Percentiles rank a stretch among this genome's conserved stretches.
These are phyloP conservation scores for Aspergillus panamensis DNA, from an alignment of 495 filamentous ascomycete species.

Conservation along the genomic window DNA sequence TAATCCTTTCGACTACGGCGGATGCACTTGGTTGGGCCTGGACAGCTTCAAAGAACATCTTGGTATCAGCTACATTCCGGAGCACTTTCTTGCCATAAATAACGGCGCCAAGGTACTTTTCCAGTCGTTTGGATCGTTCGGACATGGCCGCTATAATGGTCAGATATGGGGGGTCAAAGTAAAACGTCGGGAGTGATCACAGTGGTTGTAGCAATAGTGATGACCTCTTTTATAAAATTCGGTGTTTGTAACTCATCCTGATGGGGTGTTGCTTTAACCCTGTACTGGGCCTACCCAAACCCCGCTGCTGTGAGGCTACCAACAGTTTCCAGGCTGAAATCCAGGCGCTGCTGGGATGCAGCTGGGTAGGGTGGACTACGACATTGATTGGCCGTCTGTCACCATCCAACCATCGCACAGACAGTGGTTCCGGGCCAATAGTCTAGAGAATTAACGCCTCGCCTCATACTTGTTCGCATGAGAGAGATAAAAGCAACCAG, in stretches of 20 bases:
- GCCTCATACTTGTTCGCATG: too few relatives aligned
- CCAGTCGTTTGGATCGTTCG: constrained; percentile 5
- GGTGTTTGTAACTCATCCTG: background rate
- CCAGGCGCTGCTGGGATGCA: background rate
- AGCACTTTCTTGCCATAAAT: constrained; percentile 32
- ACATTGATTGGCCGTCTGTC: background rate
- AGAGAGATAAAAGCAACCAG: too few relatives aligned
- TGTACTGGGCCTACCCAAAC: background rate
- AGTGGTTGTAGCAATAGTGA: background rate
- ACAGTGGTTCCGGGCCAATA: too few relatives aligned
- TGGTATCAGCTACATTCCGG: constrained; percentile 35
- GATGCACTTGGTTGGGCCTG: constrained; percentile 42
- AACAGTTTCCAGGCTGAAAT: background rate
- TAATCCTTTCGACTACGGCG: constrained; percentile 49
- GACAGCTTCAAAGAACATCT: constrained; percentile 60
- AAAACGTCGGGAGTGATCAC: background rate
- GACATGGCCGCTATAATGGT: background rate
- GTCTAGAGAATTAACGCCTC: too few relatives aligned
- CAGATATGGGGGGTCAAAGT: background rate
- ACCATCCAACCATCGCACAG: too few relatives aligned
- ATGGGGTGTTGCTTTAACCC: background rate
- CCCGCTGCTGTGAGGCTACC: background rate
- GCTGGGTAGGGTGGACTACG: background rate
- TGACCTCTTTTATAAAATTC: background rate
- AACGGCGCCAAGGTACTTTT: constrained; percentile 32